Conservation (phyloP, 2,329 filamentous ascomycete species). For the Diaporthe citrichinensis region DNA sequence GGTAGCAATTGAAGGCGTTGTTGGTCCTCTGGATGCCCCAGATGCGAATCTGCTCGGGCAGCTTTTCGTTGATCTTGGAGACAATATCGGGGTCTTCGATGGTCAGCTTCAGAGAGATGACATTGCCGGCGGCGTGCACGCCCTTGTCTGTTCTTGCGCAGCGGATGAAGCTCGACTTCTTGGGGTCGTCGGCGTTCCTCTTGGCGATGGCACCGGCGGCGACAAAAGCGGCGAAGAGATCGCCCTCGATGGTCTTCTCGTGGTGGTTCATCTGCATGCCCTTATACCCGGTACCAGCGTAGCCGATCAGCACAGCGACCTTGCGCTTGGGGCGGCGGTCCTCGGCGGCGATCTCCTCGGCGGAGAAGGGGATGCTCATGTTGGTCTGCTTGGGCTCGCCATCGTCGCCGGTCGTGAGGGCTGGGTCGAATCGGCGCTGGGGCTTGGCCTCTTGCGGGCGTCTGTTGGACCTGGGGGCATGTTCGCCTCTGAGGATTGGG, state of each 20-base stretch:
- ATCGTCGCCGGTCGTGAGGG: slow-evolving; percentile 39
- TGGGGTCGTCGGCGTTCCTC: slow-evolving; percentile 95
- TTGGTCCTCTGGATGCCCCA: slow-evolving; percentile 95
- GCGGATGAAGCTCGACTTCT: slow-evolving; percentile 93
- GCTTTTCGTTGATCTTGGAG: slow-evolving; percentile 87
- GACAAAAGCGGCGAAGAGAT: slow-evolving; percentile 93
- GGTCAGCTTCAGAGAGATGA: slow-evolving; percentile 95
- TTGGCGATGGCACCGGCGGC: slow-evolving; percentile 94
- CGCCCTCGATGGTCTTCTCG: slow-evolving; percentile 95
- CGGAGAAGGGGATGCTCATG: slow-evolving; percentile 68
- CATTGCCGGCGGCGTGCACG: slow-evolving; percentile 94
- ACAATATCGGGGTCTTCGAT: slow-evolving; percentile 91
- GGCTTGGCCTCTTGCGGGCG: slow-evolving; percentile 30
- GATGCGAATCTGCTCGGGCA: slow-evolving; percentile 90
- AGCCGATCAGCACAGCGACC: slow-evolving; percentile 94
- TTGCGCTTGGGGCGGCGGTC: slow-evolving; percentile 93
- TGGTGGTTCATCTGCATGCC: slow-evolving; percentile 91
- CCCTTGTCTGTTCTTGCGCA: slow-evolving; percentile 98
- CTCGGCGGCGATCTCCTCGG: slow-evolving; percentile 91
- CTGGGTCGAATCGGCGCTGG: slow-evolving; percentile 29
- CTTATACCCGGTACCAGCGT: slow-evolving; percentile 96
- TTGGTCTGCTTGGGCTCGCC: slow-evolving; percentile 62
- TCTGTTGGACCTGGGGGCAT: slow-evolving; percentile 26
- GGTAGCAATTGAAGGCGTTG: slow-evolving; percentile 94
- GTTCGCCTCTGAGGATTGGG: slow-evolving; percentile 20